Conservation (phyloP, 1,284 basidiomycete genomes). For the Serendipita sp. region DNA sequence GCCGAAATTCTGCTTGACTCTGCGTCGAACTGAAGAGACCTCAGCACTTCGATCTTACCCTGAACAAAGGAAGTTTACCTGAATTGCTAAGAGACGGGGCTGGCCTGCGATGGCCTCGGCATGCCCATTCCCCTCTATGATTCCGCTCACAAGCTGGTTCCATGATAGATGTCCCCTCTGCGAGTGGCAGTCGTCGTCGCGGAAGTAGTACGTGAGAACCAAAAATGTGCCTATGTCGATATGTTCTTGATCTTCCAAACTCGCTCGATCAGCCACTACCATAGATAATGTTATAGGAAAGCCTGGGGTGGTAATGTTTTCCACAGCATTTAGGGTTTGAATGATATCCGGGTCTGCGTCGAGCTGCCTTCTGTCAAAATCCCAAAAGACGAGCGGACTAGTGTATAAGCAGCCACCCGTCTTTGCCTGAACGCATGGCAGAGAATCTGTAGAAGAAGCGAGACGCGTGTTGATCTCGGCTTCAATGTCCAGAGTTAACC, state of each 20-base stretch:
- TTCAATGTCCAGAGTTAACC: constrained; percentile 50
- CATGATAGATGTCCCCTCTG: constrained; percentile 47
- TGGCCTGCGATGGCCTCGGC: constrained; percentile 36
- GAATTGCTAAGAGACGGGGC: constrained; percentile 51
- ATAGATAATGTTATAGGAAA: constrained; percentile 53
- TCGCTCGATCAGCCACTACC: constrained; percentile 58
- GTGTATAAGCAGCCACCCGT: constrained; percentile 47
- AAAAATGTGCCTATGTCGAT: constrained; percentile 56
- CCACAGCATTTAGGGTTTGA: constrained; percentile 36
- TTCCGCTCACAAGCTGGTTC: constrained; percentile 41
- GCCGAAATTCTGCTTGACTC: constrained; percentile 29
- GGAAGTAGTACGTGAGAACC: constrained; percentile 65
- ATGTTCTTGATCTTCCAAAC: constrained; percentile 30
- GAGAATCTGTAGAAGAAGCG: constrained; percentile 25
- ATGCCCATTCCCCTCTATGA: constrained; percentile 29
- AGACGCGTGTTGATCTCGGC: constrained; percentile 36
- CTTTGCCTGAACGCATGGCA: constrained; percentile 30
- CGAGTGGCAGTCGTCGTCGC: constrained; percentile 51
- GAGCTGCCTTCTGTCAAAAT: constrained; percentile 39
- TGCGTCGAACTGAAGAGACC: neutral
- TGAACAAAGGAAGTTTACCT: constrained; percentile 29
- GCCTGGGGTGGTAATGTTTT: constrained; percentile 37
- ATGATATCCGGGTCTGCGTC: constrained; percentile 40
- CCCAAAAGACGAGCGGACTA: constrained; percentile 63
- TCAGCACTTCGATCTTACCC: constrained; percentile 6